Base-by-base conservation (phyloP, 352 stramenopile species). In the Globisporangium cystogenes region DNA sequence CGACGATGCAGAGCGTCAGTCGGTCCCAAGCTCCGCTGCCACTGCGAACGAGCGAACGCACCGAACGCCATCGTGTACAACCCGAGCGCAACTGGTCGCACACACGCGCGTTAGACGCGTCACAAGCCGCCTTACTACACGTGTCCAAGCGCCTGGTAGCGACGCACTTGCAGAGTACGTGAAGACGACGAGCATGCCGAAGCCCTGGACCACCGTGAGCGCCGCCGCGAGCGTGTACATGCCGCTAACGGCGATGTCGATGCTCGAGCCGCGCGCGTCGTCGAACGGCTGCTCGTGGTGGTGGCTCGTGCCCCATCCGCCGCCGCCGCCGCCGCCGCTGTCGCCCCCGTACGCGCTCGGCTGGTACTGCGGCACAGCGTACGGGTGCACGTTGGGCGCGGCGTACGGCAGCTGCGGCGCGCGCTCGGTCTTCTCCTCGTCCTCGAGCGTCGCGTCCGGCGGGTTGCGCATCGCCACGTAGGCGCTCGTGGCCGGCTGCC, bases 11-110 rank as follows among this genome's bases (percentile, higher is more conserved):
- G 12, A 16, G 1, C 33, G n/a, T 46, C 51, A 37, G 18, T 44
- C 39, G 7, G n/a, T 44, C 20, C 10, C 7, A 10, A 6, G 12
- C 36, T 21, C 26, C 6, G 7, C 16, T 36, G 15, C n/a, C 44
- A 14, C 16, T 8, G 24, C 26, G 8, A 10, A 2, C 18, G 8
- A 21, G 21, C 6, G 2, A n/a, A 48, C 65, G 18, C 74, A 89
- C 81, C 79, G 52, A 94, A 92, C 7, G 80, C 77, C 83, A 94
- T 94, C 0, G 81, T 90, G 65, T 94, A 94, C 27, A 90, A 53
- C 0, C 83, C 83, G 46, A 94, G 63, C 21, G 82, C 57, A 21
- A 88, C 81, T 92, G 27, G 20, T 42, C 27, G 45, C 59, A 64
- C 53, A 39, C 21, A 47, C 2, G 33, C 14, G 39, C 37, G 21